Evolutionary conservation across 1,284 basidiomycete genomes (phyloP).

Genomic region (Pascua sp.): DNA sequence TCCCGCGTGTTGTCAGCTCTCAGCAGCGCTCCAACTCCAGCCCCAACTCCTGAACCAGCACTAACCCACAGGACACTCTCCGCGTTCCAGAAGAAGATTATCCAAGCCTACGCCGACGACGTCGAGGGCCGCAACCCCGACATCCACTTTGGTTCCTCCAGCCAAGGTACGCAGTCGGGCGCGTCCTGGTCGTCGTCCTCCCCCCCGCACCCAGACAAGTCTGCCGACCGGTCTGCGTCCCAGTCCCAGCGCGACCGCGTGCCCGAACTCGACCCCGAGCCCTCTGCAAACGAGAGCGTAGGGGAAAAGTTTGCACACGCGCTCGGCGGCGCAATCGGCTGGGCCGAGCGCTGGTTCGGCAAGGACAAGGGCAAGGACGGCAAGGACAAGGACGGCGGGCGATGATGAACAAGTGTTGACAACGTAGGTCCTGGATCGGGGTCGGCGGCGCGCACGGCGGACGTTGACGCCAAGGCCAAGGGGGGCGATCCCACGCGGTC

Average conservation of each 20-base stretch:
- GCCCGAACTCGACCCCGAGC: constrained; percentile 8
- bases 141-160: constrained; percentile 31
- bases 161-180: background rate
- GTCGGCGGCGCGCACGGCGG: too few species aligned
- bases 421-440: too few species aligned
- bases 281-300: constrained; percentile 11
- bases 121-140: constrained; percentile 64
- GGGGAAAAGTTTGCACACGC: constrained; percentile 33
- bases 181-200: background rate
- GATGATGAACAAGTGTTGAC: too few species aligned
- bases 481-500: too few species aligned
- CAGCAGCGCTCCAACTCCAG: too few species aligned
- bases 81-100: constrained; percentile 74
- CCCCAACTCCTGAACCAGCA: too few species aligned
- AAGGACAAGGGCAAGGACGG: too few species aligned
- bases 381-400: too few species aligned
- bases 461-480: too few species aligned
- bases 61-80: constrained; percentile 64
- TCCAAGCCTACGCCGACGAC: constrained; percentile 90
- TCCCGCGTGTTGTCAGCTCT: too few species aligned
- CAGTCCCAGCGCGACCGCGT: constrained; percentile 5
- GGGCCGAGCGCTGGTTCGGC: constrained; percentile 34
- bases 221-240: background rate
- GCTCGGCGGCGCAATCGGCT: constrained; percentile 39
- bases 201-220: constrained; percentile 11